Conservation (phyloP, 768 basidiomycete genomes). For the Mrakia gelida region DNA sequence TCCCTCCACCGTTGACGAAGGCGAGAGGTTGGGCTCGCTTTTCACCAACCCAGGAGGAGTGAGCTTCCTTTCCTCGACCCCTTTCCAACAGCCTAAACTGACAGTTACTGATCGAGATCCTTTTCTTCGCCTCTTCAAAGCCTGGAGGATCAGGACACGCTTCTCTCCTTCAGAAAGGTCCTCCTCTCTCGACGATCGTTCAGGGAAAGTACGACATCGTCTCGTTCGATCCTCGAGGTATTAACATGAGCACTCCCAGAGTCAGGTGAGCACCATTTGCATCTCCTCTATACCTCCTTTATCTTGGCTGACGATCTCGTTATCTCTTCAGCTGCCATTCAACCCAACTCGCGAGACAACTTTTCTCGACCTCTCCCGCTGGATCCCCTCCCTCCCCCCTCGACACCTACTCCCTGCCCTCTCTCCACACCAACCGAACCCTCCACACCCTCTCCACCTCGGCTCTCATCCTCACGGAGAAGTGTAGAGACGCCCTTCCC, state of each 20-base stretch:
- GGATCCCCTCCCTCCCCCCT: background rate
- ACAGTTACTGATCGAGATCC: background rate
- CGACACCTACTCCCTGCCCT: background rate
- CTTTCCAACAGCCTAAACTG: background rate
- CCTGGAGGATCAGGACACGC: background rate
- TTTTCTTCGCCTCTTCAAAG: background rate
- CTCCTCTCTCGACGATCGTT: background rate
- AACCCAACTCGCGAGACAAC: background rate
- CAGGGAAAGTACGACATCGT: background rate
- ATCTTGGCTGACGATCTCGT: background rate
- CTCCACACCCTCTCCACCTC: background rate
- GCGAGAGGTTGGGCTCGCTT: background rate
- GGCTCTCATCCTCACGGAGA: background rate
- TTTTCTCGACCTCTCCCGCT: background rate
- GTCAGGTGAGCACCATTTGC: background rate
- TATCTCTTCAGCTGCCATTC: background rate
- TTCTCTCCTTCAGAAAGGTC: background rate
- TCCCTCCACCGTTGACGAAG: background rate
- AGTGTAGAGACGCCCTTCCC: background rate
- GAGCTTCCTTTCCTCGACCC: background rate
- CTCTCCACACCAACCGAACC: background rate
- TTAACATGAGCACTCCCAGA: background rate
- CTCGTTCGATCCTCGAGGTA: background rate
- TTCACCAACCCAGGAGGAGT: background rate
- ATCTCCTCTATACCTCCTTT: too few species aligned